phyloP scores from a whole-genome alignment of 768 basidiomycete species.

The Coprinopsis cinerea region DNA sequence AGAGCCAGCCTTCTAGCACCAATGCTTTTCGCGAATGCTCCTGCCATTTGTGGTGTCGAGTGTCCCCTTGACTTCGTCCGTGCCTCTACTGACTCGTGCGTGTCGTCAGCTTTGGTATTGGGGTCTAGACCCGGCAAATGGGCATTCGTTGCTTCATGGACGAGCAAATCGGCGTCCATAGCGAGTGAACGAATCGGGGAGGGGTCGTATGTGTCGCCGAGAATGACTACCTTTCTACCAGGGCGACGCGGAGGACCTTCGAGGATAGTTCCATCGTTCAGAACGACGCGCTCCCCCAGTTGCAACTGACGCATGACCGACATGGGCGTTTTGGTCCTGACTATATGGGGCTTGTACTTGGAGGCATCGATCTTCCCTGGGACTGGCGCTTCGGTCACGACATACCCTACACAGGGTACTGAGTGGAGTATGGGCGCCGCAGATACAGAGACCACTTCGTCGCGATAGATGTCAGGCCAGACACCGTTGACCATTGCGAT shows the following conservation, averaged over 20 bases:
- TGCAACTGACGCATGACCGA: conserved; percentile 62
- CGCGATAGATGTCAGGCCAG: conserved; percentile 63
- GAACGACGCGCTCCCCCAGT: conserved; percentile 52
- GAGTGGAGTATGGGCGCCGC: conserved; percentile 79
- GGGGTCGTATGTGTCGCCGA: conserved; percentile 84
- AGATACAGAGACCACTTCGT: conserved; percentile 53
- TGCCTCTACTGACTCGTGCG: conserved; percentile 52
- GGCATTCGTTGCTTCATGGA: conserved; percentile 91
- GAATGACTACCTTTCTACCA: conserved; percentile 73
- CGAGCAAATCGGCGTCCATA: conserved; percentile 59
- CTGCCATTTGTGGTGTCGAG: conserved; percentile 90
- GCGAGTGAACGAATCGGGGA: conserved; percentile 59
- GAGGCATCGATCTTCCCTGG: conserved; percentile 73
- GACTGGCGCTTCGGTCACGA: conserved; percentile 61
- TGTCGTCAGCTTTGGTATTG: conserved; percentile 54
- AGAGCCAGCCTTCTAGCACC: conserved; percentile 58
- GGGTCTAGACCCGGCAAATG: conserved; percentile 63
- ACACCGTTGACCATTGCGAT: conserved; percentile 51
- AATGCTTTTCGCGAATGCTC: conserved; percentile 64
- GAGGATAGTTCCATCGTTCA: conserved; percentile 69
- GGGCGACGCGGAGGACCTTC: conserved; percentile 57
- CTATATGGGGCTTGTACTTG: conserved; percentile 61
- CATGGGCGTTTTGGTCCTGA: conserved; percentile 65
- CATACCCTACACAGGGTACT: conserved; percentile 76
- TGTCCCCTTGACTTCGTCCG: conserved; percentile 76